phyloP scores from a whole-genome alignment of 2,329 filamentous ascomycete species.

The Aspergillus alliaceus region DNA sequence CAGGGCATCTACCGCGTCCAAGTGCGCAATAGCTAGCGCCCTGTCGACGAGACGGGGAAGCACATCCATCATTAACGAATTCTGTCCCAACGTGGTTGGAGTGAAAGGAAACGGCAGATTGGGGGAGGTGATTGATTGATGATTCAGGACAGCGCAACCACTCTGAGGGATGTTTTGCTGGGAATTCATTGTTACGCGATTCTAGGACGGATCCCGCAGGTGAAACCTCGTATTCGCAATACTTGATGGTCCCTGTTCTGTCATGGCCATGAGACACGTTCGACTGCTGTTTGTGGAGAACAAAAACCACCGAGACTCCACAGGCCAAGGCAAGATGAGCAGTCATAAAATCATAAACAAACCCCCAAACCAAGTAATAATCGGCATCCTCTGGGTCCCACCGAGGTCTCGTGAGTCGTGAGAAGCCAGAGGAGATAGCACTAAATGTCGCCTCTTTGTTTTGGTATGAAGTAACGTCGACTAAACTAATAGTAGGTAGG shows the following conservation, averaged over 20 bases:
- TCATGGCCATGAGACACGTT: conserved; percentile 12
- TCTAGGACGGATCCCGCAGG: no score
- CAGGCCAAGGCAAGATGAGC: conserved; percentile 12
- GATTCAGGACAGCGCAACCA: neutral
- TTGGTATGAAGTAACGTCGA: neutral
- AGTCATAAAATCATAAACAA: conserved; percentile 12
- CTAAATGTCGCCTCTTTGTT: neutral
- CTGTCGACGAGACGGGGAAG: conserved; percentile 13
- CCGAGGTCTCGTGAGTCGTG: conserved; percentile 20
- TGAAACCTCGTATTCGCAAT: neutral
- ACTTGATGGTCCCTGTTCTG: conserved; percentile 8
- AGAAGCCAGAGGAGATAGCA: conserved; percentile 1
- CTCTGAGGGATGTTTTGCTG: neutral
- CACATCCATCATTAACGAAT: conserved; percentile 12
- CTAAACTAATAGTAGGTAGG: neutral
- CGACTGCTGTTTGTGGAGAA: conserved; percentile 12
- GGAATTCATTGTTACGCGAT: no score
- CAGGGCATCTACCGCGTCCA: conserved; percentile 36
- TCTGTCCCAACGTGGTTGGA: neutral
- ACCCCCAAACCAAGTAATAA: conserved; percentile 11
- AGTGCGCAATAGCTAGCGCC: conserved; percentile 16
- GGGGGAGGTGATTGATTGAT: neutral
- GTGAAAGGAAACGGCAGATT: neutral
- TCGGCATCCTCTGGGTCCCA: conserved; percentile 14
- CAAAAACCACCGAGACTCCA: conserved; percentile 12